phyloP scores from a whole-genome alignment of 306 rosid species.

The Amphicarpaea edgeworthii region DNA sequence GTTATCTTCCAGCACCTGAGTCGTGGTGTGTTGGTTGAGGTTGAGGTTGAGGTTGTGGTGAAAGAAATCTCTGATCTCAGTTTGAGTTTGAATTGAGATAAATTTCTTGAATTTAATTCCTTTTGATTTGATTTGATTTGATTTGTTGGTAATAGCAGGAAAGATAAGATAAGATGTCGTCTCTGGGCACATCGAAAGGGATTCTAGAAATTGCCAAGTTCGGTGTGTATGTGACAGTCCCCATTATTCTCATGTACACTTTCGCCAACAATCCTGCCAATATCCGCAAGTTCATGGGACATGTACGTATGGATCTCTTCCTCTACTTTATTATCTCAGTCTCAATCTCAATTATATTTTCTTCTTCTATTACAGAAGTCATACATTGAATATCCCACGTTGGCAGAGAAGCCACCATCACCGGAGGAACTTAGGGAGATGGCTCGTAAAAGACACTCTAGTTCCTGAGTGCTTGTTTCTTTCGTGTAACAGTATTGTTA shows the following conservation, averaged over 20 bases:
- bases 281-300: conserved; percentile 82
- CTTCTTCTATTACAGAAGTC: conserved; percentile 55
- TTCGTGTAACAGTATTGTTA: neutral
- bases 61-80: too few species aligned
- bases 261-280: conserved; percentile 77
- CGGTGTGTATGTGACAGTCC: conserved; percentile 75
- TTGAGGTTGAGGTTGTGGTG: too few species aligned
- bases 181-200: conserved; percentile 80
- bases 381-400: conserved; percentile 78
- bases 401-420: conserved; percentile 78
- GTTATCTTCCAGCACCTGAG: too few species aligned
- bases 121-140: too few species aligned
- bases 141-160: too few species aligned
- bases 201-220: conserved; percentile 88
- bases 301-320: too few species aligned
- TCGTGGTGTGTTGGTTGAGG: too few species aligned
- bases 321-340: neutral
- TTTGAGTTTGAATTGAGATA: too few species aligned
- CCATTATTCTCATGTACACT: conserved; percentile 78
- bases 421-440: conserved; percentile 83
- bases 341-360: neutral
- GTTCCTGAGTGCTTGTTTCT: conserved; percentile 39
- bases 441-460: conserved; percentile 71
- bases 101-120: too few species aligned
- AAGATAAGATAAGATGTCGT: conserved; percentile 64